Evolutionary conservation across 768 basidiomycete genomes (phyloP), one percentile per base, ranked within the genome.

Genomic region (Tricholoma furcatifolium): DNA sequence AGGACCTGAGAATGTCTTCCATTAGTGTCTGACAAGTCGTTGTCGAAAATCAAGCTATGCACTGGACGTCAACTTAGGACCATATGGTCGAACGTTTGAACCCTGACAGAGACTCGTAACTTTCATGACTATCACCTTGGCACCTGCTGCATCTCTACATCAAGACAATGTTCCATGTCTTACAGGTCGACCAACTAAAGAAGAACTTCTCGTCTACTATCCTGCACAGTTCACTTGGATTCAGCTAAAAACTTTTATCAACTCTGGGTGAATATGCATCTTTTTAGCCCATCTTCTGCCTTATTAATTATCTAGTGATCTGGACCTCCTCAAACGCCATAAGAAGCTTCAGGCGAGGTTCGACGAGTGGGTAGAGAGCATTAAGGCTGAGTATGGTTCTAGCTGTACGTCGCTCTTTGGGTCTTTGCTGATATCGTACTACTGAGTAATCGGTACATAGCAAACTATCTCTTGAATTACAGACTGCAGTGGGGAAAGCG

Each of bases 291-390:
- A 23, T 47, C 7, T 2, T 12, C 12, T 9, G 24, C 17, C n/a
- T 43, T n/a, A 40, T 44, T 17, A n/a, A 6, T 30, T 8, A 50
- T 40, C 15, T 53, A 92, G 91, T 36, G 89, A 93, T 63, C 80
- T 94, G 40, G 89, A 88, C 2, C 74, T 91, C 32, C 74, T 93
- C 44, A 91, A 88, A 63, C 83, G 91, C 17, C 83, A 93, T 61
- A 81, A 69, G 57, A 72, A 68, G 47, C 76, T 94, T 31, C 91
- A 94, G 67, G 58, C 69, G 43, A 73, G 88, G 43, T 93, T 93
- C 59, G 60, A 82, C 36, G 65, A 67, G 14, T 91, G 87, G 87
- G 63, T 69, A 8, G 63, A 64, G 20, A 80, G 70, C 2, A 79
- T 90, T 55, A 79, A 71, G 60, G 69, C 68, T 38, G 62, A 83